Percentiles rank a stretch among this genome's conserved stretches.
Conservation (phyloP, 352 stramenopile genomes). For the Pelagophyceae sp. region DNA sequence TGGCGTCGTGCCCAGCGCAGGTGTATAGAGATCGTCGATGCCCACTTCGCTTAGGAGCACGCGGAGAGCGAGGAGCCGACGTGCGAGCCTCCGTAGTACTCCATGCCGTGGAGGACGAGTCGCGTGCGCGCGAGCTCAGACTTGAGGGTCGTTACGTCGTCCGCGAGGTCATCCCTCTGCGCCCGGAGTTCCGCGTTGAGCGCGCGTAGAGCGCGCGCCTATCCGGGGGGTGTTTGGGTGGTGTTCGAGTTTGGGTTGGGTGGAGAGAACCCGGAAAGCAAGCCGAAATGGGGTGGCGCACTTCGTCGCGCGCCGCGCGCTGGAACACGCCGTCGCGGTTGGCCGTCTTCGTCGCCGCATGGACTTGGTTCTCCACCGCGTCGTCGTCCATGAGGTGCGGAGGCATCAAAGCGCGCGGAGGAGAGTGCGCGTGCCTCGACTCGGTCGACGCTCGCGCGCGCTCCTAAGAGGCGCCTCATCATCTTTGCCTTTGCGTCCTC, state of each 20-base stretch:
- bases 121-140: conserved; percentile 6
- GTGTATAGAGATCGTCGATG: too few species aligned
- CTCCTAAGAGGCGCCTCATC: background rate
- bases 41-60: background rate
- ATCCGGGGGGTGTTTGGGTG: too few species aligned
- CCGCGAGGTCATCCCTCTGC: conserved; percentile 1
- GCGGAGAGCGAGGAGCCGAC: background rate
- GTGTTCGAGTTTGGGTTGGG: too few species aligned
- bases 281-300: too few species aligned
- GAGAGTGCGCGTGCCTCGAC: background rate
- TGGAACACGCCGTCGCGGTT: background rate
- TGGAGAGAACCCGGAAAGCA: too few species aligned
- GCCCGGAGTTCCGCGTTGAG: conserved; percentile 5
- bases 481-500: background rate
- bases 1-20: too few species aligned
- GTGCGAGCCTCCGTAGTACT: conserved; percentile 1
- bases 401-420: background rate
- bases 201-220: background rate
- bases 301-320: background rate
- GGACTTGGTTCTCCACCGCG: background rate
- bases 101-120: conserved; percentile 11
- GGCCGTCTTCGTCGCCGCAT: background rate
- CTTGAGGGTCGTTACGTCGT: conserved; percentile 7
- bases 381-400: background rate
- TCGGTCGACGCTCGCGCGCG: background rate